Evolutionary conservation across 768 basidiomycete genomes (phyloP).

Genomic region (Lactarius deliciosus): DNA sequence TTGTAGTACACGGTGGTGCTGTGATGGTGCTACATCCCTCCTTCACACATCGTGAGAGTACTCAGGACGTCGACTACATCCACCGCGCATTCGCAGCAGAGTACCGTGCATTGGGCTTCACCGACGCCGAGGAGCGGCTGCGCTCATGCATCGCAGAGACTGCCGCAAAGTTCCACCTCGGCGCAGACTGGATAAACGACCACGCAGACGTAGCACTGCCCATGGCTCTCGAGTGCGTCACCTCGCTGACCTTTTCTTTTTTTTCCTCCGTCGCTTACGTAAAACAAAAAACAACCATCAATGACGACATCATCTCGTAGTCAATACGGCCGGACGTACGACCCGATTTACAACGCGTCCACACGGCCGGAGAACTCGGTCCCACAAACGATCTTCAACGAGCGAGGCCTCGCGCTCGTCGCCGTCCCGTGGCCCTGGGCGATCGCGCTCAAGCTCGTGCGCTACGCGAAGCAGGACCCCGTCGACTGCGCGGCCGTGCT

Average conservation of each 20-base stretch:
- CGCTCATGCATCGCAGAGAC: conserved; percentile 56
- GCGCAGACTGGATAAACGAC: conserved; percentile 76
- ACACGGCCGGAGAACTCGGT: conserved; percentile 44
- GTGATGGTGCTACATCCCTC: conserved; percentile 67
- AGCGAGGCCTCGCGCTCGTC: conserved; percentile 53
- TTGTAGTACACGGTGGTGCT: conserved; percentile 71
- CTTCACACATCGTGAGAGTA: conserved; percentile 47
- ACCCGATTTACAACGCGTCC: conserved; percentile 58
- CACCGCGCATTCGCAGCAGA: conserved; percentile 59
- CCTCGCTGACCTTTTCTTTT: background rate
- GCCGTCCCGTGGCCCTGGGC: conserved; percentile 72
- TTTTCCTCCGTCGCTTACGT: background rate
- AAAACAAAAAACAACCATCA: background rate
- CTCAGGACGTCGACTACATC: conserved; percentile 69
- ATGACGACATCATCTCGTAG: conserved; percentile 18
- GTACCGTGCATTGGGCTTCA: conserved; percentile 47
- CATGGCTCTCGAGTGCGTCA: conserved; percentile 58
- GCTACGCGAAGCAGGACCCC: too few species aligned
- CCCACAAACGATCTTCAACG: conserved; percentile 56
- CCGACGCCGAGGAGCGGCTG: conserved; percentile 55
- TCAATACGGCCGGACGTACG: conserved; percentile 39
- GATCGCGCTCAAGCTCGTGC: conserved; percentile 60
- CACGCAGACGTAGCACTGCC: conserved; percentile 72
- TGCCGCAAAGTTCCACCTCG: conserved; percentile 49
- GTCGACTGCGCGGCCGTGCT: too few species aligned